Evolutionary conservation across 495 filamentous ascomycete genomes (phyloP).

Genomic region (Podospora conica): DNA sequence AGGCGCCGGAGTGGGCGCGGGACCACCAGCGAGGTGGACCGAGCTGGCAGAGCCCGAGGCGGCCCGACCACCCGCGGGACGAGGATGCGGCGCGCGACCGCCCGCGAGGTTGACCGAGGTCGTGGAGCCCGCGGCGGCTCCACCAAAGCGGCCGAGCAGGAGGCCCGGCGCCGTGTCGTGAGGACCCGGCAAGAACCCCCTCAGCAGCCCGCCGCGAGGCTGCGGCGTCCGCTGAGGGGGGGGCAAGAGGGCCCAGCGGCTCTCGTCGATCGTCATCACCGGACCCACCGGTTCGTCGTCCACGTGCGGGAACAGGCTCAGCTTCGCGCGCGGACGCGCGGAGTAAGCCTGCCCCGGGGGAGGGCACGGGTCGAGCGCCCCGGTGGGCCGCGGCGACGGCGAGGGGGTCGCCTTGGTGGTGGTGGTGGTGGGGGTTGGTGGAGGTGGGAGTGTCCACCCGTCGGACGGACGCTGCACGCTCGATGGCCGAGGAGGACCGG

Average conservation of each 20-base stretch:
- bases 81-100: neutral
- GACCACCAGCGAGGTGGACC: neutral
- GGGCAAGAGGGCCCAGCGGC: neutral
- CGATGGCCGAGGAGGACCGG: neutral
- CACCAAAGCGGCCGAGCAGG: neutral
- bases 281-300: neutral
- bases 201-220: neutral
- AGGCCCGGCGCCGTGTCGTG: neutral
- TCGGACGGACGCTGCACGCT: too few relatives aligned
- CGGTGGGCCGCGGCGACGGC: neutral
- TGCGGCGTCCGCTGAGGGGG: neutral
- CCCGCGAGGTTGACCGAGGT: neutral
- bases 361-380: neutral
- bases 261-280: neutral
- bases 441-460: neutral
- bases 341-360: neutral
- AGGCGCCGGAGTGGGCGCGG: neutral
- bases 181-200: neutral
- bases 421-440: neutral
- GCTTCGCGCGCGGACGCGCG: neutral
- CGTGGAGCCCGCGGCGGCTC: neutral
- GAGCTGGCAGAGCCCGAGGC: neutral
- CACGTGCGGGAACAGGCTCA: neutral
- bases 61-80: too few relatives aligned
- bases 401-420: neutral